Percentiles rank a stretch among this genome's conserved stretches.
Evolutionary conservation across 2,329 filamentous ascomycete genomes (phyloP).

Genomic region (Emydomyces testavorans): DNA sequence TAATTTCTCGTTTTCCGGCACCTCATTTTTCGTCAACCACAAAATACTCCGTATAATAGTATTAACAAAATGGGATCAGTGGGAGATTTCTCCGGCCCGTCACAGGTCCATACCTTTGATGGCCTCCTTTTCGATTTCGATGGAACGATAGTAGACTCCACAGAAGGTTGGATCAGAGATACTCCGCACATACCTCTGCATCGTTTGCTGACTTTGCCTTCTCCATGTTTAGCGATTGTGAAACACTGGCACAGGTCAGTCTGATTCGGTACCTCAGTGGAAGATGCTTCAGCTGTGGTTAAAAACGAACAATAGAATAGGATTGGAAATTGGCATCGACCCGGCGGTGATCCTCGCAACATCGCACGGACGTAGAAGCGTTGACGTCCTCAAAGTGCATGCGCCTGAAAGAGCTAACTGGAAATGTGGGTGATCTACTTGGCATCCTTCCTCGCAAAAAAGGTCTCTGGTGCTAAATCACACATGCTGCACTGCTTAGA

Average conservation of each 20-base stretch:
- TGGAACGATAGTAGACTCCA: constrained; percentile 39
- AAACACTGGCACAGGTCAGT: constrained; percentile 52
- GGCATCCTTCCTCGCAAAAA: not conserved
- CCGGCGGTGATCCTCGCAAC: constrained; percentile 77
- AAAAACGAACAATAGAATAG: constrained; percentile 33
- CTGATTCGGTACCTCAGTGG: not conserved
- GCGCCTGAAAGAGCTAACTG: constrained; percentile 78
- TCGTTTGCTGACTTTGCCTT: constrained; percentile 21
- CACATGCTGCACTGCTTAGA: constrained; percentile 42
- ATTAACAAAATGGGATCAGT: constrained; percentile 17
- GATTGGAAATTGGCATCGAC: constrained; percentile 69
- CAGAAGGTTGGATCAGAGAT: constrained; percentile 29
- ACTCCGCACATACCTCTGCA: not conserved
- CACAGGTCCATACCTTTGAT: constrained; percentile 31
- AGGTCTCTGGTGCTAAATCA: not conserved
- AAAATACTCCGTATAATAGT: too few species aligned
- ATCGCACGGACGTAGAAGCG: constrained; percentile 79
- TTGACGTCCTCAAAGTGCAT: constrained; percentile 70
- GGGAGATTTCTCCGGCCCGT: constrained; percentile 31
- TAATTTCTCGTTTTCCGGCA: too few species aligned
- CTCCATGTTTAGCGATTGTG: constrained; percentile 45
- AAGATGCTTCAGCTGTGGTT: constrained; percentile 1
- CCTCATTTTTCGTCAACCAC: too few species aligned
- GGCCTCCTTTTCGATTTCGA: constrained; percentile 40
- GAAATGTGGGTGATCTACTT: constrained; percentile 60